Evolutionary conservation across 1,284 basidiomycete species (phyloP), one percentile per base, ranked within the genome.

Genomic region (Inonotus hispidus): DNA sequence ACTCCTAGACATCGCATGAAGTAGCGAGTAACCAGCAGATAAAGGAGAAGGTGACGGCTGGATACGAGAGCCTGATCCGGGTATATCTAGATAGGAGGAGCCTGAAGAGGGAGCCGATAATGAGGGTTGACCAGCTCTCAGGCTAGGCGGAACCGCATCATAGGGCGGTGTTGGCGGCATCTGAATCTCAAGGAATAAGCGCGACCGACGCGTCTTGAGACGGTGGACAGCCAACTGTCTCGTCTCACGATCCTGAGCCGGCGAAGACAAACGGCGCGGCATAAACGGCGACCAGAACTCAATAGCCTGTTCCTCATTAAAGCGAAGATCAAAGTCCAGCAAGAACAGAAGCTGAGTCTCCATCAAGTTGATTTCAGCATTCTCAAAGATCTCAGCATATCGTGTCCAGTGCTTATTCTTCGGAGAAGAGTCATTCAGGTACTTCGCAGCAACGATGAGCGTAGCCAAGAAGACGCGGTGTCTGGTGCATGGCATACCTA

Each of bases 381-480:
- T 75, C 68, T 85, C 80, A 71, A 90, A 92, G 72, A 95, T 84
- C 64, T 80, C 77, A 21, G 88, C 91, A 73, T 95, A 93, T 59
- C 75, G 72, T 59, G 85, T 82, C 95, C 95, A 98, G 79, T 98
- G 93, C 74, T 87, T 85, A 79, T 98, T 98, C 81, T 96, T 98
- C 14, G 92, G 92, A 46, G 88, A 89, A 32, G 92, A 93, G 77
- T 98, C 95, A 76, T 99, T 98, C 70, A 98, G 84, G 75, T 98
- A 98, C 77, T 99, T 99, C 68, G 95, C 91, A 32, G 96, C 90
- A 54, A 95, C 92, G 74, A 99, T 98, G 69, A 98, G 86, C 0
- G 92, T 89, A 41, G 96, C 95, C 67, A 99, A 83, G 76, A 99
- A 98, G 65, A 98, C 90, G 54, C 96, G 90, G 73, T 98, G 95